phyloP scores from a whole-genome alignment of 805 yeast genomes.

The Babjeviella inositovora region DNA sequence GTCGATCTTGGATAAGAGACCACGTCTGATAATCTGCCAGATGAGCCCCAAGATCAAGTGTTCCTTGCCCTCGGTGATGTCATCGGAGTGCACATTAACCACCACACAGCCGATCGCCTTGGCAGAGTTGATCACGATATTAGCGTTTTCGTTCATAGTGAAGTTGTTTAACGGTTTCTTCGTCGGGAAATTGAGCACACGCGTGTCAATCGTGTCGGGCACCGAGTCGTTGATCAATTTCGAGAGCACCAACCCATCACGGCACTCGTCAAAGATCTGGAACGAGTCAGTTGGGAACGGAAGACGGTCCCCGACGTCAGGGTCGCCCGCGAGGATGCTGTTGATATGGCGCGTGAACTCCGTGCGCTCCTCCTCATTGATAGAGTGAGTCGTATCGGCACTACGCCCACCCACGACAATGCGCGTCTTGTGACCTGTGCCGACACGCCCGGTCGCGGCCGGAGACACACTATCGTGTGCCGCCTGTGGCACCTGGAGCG shows the following conservation, averaged over 20 bases:
- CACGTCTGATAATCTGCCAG: slow-evolving; percentile 97
- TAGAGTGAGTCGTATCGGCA: slow-evolving; percentile 91
- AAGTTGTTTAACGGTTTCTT: slow-evolving; percentile 75
- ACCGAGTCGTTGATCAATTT: slow-evolving; percentile 94
- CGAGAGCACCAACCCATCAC: slow-evolving; percentile 87
- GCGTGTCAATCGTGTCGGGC: slow-evolving; percentile 95
- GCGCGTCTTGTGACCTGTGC: slow-evolving; percentile 46
- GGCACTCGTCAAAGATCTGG: slow-evolving; percentile 92
- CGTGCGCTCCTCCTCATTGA: slow-evolving; percentile 90
- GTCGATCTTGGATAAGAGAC: slow-evolving; percentile 86
- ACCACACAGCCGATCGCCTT: slow-evolving; percentile 98
- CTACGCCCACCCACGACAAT: slow-evolving; percentile 75
- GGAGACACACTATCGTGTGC: slow-evolving; percentile 9
- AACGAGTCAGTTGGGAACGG: slow-evolving; percentile 91
- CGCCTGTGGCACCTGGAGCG: slow-evolving; percentile 6
- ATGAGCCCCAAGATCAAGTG: slow-evolving; percentile 82
- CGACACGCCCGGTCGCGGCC: slow-evolving; percentile 25
- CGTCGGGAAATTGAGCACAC: slow-evolving; percentile 85
- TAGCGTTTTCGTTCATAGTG: slow-evolving; percentile 93
- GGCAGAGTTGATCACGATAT: slow-evolving; percentile 94
- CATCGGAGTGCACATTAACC: slow-evolving; percentile 94
- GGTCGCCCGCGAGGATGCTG: slow-evolving; percentile 78
- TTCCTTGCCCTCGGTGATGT: slow-evolving; percentile 86
- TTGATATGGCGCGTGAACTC: slow-evolving; percentile 96
- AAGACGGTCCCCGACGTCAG: slow-evolving; percentile 66